Evolutionary conservation across 75 land plant species (phyloP).

Genomic region (Sequoiadendron giganteum): DNA sequence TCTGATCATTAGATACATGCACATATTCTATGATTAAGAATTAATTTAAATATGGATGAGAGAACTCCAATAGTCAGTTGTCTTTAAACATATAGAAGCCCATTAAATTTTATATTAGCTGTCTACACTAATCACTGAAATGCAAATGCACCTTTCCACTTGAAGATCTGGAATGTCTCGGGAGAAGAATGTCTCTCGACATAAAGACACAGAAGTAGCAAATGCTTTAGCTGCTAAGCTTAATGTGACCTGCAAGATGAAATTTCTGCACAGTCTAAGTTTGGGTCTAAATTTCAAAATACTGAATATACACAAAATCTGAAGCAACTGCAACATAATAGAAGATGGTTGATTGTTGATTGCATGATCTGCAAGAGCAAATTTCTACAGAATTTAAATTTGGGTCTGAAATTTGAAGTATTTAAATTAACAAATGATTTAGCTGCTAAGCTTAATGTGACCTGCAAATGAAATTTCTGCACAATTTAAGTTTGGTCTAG

Average conservation of each 20-base stretch:
- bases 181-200: constrained; percentile 89
- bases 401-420: too few relatives aligned
- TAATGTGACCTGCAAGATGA: constrained; percentile 60
- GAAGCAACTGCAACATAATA: background rate
- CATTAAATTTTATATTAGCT: background rate
- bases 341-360: too few relatives aligned
- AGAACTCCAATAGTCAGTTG: background rate
- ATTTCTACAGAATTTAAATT: too few relatives aligned
- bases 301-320: background rate
- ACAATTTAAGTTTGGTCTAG: background rate
- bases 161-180: constrained; percentile 51
- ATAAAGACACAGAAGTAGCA: constrained; percentile 61
- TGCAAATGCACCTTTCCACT: constrained; percentile 30
- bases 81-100: background rate
- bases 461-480: constrained; percentile 30
- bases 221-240: constrained; percentile 91
- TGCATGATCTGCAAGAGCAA: too few relatives aligned
- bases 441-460: constrained; percentile 88
- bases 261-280: background rate
- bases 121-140: background rate
- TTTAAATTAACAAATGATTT: constrained; percentile 55
- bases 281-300: background rate
- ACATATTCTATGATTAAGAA: background rate
- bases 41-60: background rate
- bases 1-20: background rate